Percentiles rank a stretch among this genome's conserved stretches.
phyloP scores from a whole-genome alignment of 495 filamentous ascomycete genomes.

The Xylaria grammica region DNA sequence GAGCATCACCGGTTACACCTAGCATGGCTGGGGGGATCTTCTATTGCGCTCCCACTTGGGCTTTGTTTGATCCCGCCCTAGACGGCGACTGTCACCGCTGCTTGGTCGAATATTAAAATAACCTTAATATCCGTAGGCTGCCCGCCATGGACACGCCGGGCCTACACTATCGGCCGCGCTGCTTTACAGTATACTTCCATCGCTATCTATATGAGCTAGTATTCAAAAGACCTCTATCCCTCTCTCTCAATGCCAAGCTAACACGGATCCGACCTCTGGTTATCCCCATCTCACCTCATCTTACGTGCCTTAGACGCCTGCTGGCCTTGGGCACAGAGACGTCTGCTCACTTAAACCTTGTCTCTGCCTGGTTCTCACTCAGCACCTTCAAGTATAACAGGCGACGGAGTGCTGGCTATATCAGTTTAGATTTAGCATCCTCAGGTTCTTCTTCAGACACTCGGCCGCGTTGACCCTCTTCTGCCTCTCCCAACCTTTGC shows the following conservation, averaged over 20 bases:
- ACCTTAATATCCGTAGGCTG: slow-evolving; percentile 41
- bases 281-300: slow-evolving; percentile 30
- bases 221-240: slow-evolving; percentile 15
- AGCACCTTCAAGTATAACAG: slow-evolving; percentile 9
- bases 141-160: slow-evolving; percentile 34
- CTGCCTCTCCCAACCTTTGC: slow-evolving; percentile 4
- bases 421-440: slow-evolving; percentile 8
- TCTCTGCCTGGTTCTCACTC: slow-evolving; percentile 10
- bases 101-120: slow-evolving; percentile 41
- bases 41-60: slow-evolving; percentile 34
- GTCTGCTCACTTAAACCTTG: slow-evolving; percentile 13
- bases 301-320: slow-evolving; percentile 23
- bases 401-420: slow-evolving; percentile 7
- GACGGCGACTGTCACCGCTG: slow-evolving; percentile 40
- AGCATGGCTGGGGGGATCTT: slow-evolving; percentile 40
- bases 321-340: slow-evolving; percentile 15
- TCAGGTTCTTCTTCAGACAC: background rate
- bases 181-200: slow-evolving; percentile 19
- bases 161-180: slow-evolving; percentile 24
- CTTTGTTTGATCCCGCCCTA: slow-evolving; percentile 41
- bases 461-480: background rate
- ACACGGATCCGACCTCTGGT: slow-evolving; percentile 13
- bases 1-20: slow-evolving; percentile 45
- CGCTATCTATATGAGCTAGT: background rate
- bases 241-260: slow-evolving; percentile 27